These are phyloP conservation scores for Geotrichum klebahnii DNA, from an alignment of 1,139 yeast genomes.

Conservation along the genomic window DNA sequence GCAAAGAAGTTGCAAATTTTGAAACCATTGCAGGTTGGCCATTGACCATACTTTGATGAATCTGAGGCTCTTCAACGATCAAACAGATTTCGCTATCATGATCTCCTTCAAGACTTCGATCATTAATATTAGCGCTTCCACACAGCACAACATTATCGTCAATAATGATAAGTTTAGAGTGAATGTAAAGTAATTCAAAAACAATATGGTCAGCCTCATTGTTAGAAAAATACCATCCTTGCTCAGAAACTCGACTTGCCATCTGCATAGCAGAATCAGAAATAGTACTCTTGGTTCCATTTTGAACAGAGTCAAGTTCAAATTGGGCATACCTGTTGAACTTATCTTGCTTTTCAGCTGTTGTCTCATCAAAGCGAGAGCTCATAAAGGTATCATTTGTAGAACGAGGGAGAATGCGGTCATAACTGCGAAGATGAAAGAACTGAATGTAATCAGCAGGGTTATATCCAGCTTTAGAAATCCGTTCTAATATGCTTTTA, in stretches of 20 bases:
- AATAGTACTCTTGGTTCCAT: constrained; percentile 17
- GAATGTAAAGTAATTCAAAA: constrained; percentile 26
- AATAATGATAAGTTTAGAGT: constrained; percentile 24
- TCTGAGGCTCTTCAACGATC: constrained; percentile 23
- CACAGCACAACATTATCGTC: constrained; percentile 23
- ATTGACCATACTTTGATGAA: constrained; percentile 9
- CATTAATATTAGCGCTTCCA: constrained; percentile 26
- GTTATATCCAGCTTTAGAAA: constrained; percentile 20
- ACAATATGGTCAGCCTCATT: constrained; percentile 24
- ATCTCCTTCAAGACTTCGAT: constrained; percentile 23
- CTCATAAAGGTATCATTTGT: constrained; percentile 4
- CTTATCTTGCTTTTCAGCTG: constrained; percentile 14
- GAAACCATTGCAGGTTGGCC: constrained; percentile 21
- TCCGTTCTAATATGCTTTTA: constrained; percentile 22
- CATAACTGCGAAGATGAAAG: constrained; percentile 21
- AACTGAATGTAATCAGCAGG: constrained; percentile 24
- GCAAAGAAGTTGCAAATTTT: constrained; percentile 22
- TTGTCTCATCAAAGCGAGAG: constrained; percentile 13
- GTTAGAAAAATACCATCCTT: constrained; percentile 19
- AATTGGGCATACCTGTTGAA: constrained; percentile 7
- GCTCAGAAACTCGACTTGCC: constrained; percentile 11
- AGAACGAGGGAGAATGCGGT: constrained; percentile 19
- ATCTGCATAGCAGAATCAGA: constrained; percentile 17
- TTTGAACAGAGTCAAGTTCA: constrained; percentile 7
- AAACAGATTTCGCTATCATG: constrained; percentile 26